Base-by-base conservation (phyloP, 2,329 filamentous ascomycete species). In the Xylariaceae sp. region DNA sequence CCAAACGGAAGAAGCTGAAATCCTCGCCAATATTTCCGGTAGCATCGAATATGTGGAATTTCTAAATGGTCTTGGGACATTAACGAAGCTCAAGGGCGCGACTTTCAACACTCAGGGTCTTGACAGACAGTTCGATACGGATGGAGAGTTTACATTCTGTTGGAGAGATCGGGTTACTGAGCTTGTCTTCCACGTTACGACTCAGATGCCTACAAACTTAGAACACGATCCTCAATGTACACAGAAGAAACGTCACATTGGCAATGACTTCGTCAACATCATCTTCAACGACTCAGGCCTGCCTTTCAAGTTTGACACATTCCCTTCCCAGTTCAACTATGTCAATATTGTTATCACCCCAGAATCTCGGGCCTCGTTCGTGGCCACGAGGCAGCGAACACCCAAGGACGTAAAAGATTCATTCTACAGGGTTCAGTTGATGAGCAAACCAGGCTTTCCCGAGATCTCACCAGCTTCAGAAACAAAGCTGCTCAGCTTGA, bases 221-320 rank as follows among this genome's bases (percentile, higher is more conserved):
- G 82, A 89, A 43, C 76, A 80, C 22, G 90, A 95, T 57, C 80
- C 85, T 8, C 77, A 81, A 50, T 89, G 85, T 60, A 83, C 85
- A 50, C 77, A 82, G 64, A 98, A 98, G 72, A 98, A 98, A 68
- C 79, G 83, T 3, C 94, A 97, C 61, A 93, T 97, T 49, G 93
- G 93, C 47, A 98, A 98, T 62, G 93, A 97, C 66, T 95, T 88
- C 64, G 93, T 98, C 62, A 97, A 95, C 63, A 95, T 98, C 56
- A 85, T 98, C 47, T 98, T 94, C 76, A 98, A 98, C 64, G 89
- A 95, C 60, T 96, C 91, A 2, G 92, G 93, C n/a, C 67, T 84
- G 38, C 85, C 87, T 0, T 97, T 95, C 70, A 78, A 80, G 43
- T 95, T 95, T 63, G 82, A 95, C 63, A 95, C 88, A 0, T 95